Conservation (phyloP, 148 eudicot species). For the Polygonum aviculare region DNA sequence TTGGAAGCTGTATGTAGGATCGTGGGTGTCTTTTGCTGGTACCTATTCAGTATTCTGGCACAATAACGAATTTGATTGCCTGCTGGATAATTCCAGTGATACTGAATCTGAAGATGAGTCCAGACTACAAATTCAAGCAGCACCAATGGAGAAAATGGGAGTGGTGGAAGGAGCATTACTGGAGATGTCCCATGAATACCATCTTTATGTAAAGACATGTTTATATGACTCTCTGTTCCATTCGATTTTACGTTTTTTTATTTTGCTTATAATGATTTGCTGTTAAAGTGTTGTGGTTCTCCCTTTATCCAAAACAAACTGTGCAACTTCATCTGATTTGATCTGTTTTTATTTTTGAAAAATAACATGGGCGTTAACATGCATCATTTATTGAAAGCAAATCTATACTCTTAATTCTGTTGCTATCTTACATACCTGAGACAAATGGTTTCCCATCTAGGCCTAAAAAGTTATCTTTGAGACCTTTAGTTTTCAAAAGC, state of each 20-base stretch:
- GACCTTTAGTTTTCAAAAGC: neutral
- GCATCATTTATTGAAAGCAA: neutral
- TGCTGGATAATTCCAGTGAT: conserved; percentile 22
- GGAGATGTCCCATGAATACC: conserved; percentile 62
- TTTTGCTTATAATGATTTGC: neutral
- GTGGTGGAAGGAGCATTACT: conserved; percentile 54
- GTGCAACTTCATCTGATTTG: neutral
- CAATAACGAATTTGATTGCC: neutral
- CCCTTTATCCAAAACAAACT: neutral
- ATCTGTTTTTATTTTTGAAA: neutral
- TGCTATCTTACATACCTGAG: neutral
- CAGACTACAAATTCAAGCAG: conserved; percentile 23
- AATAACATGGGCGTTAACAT: neutral
- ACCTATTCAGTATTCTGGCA: neutral
- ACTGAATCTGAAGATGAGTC: conserved; percentile 49
- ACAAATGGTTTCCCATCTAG: neutral
- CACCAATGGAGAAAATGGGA: conserved; percentile 52
- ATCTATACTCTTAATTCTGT: neutral
- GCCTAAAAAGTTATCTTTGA: neutral
- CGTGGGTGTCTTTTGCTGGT: neutral
- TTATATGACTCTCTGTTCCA: neutral
- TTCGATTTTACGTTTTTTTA: too few species aligned
- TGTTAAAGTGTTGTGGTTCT: neutral
- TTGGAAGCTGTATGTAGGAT: neutral
- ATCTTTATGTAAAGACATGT: conserved; percentile 52